Base-by-base conservation (phyloP, 1,139 yeast genomes). In the Pichia sp. region DNA sequence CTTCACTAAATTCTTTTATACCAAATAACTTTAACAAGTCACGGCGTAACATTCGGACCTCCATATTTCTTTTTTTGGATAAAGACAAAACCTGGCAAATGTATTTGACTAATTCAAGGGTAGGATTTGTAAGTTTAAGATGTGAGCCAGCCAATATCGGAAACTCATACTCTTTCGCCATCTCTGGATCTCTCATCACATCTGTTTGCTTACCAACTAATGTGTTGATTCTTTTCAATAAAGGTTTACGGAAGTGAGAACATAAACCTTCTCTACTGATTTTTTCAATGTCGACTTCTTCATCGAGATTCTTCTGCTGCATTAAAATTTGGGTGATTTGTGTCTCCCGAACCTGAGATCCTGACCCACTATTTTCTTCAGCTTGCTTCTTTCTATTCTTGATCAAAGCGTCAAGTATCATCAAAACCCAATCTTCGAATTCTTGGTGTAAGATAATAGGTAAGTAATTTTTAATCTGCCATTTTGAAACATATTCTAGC, bases 401-500 rank as follows among this genome's bases (percentile, higher is more conserved):
- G 45, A 84, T 75, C 61, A 93, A 74, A 2, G 87, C 75, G 65
- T 89, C 95, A 63, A 92, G 71, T 64, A 89, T 85, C 59, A 90
- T 81, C 47, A 85, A 74, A 49, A 89, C 73, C 97, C 97, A 93
- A 62, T 86, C 95, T 53, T 85, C 88, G 73, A 93, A 90, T 66
- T 95, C 98, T 11, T 79, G 79, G 63, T 84, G 93, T 58, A 86
- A 80, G 26, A 90, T 78, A 0, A 76, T 69, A 0, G 99, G 98
- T 53, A 95, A 72, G 63, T 82, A 90, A 41, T 81, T 75, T 59
- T 82, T 81, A 38, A 95, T 76, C 56, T 89, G 95, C 99, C 99
- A 95, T 52, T 82, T 77, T 54, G 87, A 84, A 51, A 78, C 76
- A 2, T 86, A 84, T 31, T 75, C 74, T 57, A 87, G 72, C 41